Evolutionary conservation across 192 early-diverging fungal genomes (phyloP).

Genomic region (Powellomyces hirtus): DNA sequence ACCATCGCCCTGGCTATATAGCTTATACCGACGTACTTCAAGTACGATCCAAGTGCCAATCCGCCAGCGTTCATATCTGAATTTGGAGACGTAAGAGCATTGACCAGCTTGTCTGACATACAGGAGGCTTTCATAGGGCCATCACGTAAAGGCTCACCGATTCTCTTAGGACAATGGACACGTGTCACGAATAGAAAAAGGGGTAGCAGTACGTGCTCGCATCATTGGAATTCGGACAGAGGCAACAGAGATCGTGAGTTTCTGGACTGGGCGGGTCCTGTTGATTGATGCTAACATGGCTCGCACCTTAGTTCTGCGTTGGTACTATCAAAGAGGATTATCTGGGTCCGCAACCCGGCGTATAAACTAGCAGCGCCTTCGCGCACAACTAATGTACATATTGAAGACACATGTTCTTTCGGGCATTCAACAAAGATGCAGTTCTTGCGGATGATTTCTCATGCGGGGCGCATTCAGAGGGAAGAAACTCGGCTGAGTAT

Average conservation of each 20-base stretch:
- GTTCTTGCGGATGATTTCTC: too few relatives aligned
- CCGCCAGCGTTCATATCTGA: conserved; percentile 80
- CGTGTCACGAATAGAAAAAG: conserved; percentile 76
- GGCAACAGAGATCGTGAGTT: conserved; percentile 87
- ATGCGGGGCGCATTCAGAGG: too few relatives aligned
- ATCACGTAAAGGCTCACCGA: too few relatives aligned
- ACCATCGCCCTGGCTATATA: conserved; percentile 31
- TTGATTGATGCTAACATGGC: neutral
- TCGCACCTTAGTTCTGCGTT: conserved; percentile 72
- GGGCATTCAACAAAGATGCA: too few relatives aligned
- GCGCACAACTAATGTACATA: too few relatives aligned
- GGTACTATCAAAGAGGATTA: conserved; percentile 99
- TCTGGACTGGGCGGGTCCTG: neutral
- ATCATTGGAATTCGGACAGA: conserved; percentile 88
- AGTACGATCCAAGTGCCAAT: conserved; percentile 85
- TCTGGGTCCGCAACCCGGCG: conserved; percentile 57
- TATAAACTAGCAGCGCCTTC: too few relatives aligned
- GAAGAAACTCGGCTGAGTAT: too few relatives aligned
- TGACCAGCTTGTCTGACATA: too few relatives aligned
- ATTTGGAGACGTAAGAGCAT: conserved; percentile 2
- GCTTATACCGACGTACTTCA: conserved; percentile 85
- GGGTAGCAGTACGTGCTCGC: conserved; percentile 78
- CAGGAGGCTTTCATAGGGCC: too few relatives aligned
- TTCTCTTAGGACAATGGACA: conserved; percentile 25
- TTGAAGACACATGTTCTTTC: too few relatives aligned